phyloP scores from a whole-genome alignment of 1,139 yeast genomes.

The Hansenula lynferdii region DNA sequence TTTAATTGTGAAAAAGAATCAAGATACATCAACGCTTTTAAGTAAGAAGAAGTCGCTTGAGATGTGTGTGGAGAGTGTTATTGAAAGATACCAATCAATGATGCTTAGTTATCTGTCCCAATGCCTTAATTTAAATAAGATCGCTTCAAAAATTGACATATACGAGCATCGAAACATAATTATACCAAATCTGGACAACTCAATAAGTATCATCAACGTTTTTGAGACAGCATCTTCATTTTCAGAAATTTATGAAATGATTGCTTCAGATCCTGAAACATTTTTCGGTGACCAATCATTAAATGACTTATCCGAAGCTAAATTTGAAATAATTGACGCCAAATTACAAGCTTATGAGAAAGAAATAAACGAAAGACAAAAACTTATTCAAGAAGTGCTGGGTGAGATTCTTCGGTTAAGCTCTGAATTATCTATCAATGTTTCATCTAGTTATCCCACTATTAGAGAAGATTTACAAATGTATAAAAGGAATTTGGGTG shows the following conservation, averaged over 20 bases:
- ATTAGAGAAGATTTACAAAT: too few species aligned
- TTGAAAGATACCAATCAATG: slow-evolving; percentile 26
- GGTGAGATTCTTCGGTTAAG: slow-evolving; percentile 8
- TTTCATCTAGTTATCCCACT: too few species aligned
- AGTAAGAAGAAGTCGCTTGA: slow-evolving; percentile 26
- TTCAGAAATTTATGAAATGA: slow-evolving; percentile 18
- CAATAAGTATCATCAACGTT: slow-evolving; percentile 5
- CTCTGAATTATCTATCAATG: too few species aligned
- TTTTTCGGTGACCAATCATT: slow-evolving; percentile 20
- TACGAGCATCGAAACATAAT: slow-evolving; percentile 1
- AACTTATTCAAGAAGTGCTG: slow-evolving; percentile 5
- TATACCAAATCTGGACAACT: slow-evolving; percentile 9
- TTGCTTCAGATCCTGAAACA: slow-evolving; percentile 19
- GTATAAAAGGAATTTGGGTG: too few species aligned
- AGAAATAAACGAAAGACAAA: slow-evolving; percentile 7
- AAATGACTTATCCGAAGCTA: slow-evolving; percentile 22
- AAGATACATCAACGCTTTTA: slow-evolving; percentile 27
- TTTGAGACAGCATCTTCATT: slow-evolving; percentile 8
- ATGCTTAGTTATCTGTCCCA: slow-evolving; percentile 21
- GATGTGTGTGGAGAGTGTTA: slow-evolving; percentile 25
- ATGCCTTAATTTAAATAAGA: slow-evolving; percentile 17
- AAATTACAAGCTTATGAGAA: slow-evolving; percentile 12
- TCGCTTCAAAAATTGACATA: slow-evolving; percentile 14
- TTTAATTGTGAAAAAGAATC: slow-evolving; percentile 24
- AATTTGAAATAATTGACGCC: slow-evolving; percentile 11